Evolutionary conservation across 2,329 filamentous ascomycete species (phyloP).

Genomic region (Colletotrichum sp.): DNA sequence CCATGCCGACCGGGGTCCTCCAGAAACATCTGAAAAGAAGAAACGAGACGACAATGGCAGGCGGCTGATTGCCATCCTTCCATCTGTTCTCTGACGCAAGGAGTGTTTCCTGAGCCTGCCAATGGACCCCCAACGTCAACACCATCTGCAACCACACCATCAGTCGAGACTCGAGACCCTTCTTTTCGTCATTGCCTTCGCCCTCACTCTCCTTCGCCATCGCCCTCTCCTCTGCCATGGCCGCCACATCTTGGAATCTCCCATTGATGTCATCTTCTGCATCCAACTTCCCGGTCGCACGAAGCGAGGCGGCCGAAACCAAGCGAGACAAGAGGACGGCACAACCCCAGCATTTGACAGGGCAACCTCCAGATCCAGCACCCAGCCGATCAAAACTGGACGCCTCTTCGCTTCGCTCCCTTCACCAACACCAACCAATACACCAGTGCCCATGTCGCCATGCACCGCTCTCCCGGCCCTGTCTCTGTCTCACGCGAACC

Average conservation of each 20-base stretch:
- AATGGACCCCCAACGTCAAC: not conserved
- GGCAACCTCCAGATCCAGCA: not conserved
- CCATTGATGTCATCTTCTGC: slow-evolving; percentile 13
- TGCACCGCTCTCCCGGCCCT: not conserved
- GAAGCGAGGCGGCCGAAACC: slow-evolving; percentile 5
- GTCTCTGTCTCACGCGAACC: not conserved
- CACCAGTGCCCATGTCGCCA: not conserved
- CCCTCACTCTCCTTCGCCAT: not conserved
- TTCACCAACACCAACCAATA: not conserved
- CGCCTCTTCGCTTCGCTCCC: not conserved
- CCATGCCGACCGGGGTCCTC: not conserved
- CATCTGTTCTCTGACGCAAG: slow-evolving; percentile 2
- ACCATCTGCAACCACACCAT: not conserved
- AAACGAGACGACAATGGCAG: not conserved
- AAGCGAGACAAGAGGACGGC: not conserved
- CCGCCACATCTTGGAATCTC: not conserved
- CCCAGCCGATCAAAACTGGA: not conserved
- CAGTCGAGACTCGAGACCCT: not conserved
- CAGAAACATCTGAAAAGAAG: not conserved
- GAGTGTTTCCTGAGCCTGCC: slow-evolving; percentile 10
- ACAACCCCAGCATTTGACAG: not conserved
- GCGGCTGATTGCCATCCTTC: not conserved
- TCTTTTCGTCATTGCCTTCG: not conserved
- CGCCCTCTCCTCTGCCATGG: not conserved
- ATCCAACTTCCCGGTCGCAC: slow-evolving; percentile 8